phyloP scores from a whole-genome alignment of 164 flowering plant species.

The Paratinospora sagittata region DNA sequence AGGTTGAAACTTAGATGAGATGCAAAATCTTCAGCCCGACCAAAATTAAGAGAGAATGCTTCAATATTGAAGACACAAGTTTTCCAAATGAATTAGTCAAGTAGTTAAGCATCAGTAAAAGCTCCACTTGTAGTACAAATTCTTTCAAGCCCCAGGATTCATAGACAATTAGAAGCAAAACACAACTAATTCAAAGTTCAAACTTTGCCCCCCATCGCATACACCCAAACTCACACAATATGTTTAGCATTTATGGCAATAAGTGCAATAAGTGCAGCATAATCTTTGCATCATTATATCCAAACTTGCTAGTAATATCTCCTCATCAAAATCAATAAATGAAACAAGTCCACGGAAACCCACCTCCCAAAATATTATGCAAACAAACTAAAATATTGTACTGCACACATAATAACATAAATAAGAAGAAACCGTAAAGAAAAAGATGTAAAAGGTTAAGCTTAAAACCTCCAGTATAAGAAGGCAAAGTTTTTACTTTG shows the following conservation, averaged over 20 bases:
- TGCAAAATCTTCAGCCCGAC: neutral
- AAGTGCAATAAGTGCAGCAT: neutral
- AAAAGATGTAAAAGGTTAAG: neutral
- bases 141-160: no score
- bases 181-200: no score
- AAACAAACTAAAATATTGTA: neutral
- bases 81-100: no score
- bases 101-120: no score
- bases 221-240: no score
- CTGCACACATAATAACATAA: neutral
- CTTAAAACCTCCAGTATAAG: constrained; percentile 82
- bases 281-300: neutral
- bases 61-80: neutral
- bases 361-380: neutral
- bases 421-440: neutral
- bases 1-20: neutral
- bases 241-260: neutral
- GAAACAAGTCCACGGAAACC: neutral
- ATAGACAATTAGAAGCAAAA: no score
- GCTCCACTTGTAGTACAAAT: no score
- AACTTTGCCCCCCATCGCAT: no score
- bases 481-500: constrained; percentile 67
- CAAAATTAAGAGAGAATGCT: neutral
- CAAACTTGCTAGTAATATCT: neutral
- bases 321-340: neutral